Evolutionary conservation across 352 stramenopile species (phyloP), one percentile per base, ranked within the genome.

Genomic region (Phytophthora pisi): DNA sequence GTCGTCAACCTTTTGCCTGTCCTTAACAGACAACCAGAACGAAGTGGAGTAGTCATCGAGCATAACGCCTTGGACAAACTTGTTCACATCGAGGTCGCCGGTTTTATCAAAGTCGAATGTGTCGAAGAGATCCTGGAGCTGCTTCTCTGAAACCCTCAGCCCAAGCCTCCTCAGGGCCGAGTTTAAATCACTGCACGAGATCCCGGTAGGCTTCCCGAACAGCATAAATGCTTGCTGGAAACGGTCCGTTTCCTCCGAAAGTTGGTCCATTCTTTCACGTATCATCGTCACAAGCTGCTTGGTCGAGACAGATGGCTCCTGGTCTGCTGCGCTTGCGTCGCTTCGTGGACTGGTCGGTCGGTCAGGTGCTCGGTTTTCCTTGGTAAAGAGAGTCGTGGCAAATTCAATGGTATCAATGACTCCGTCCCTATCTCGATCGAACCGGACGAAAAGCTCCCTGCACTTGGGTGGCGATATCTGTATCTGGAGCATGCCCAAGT

Each of bases 11-110:
- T 78, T 78, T 40, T 84, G 80, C 7, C 75, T 70, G 60, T 90
- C 80, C 40, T 88, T 86, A 24, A 85, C 54, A 0, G 76, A 77
- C 26, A 75, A 68, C 83, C 81, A 90, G 45, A 85, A 78, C 20
- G 81, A 79, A 15, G 78, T 78, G 4, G 86, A 84, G 34, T 74
- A 66, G 56, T 93, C 86, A 64, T 93, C 84, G 5, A 92, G 70
- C 75, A 90, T 86, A 18, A 92, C 77, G 6, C 86, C 86, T 64
- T 92, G 82, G 13, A 93, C 81, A 61, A 94, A 91, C 56, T 94
- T 86, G 56, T 91, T 94, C 45, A 94, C 64, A 52, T 93, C 82
- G 11, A 94, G 56, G 24, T 92, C 86, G 20, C 86, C 86, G 57
- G 75, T 91, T 34, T 90, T 84, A 61, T 94, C 84, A 26, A 88